These are phyloP conservation scores for Boletus coccyginus DNA, from an alignment of 768 basidiomycete species.

Conservation along the genomic window DNA sequence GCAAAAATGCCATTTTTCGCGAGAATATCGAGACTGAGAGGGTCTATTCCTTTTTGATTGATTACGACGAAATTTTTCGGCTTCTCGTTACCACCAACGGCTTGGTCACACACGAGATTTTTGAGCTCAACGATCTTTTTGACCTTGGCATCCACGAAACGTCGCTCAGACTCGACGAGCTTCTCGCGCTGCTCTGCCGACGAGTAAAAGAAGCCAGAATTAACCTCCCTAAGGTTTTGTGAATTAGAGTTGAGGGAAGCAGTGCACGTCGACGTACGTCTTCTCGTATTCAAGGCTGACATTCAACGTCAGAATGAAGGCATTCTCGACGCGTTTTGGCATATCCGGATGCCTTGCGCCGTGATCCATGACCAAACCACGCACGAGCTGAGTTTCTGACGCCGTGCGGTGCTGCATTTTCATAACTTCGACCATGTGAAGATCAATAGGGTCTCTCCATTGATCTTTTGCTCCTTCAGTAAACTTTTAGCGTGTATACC, in stretches of 20 bases:
- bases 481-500: slow-evolving; percentile 28
- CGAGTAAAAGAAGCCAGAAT: slow-evolving; percentile 99
- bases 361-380: slow-evolving; percentile 95
- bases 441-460: slow-evolving; percentile 88
- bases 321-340: slow-evolving; percentile 98
- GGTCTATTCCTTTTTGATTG: slow-evolving; percentile 99
- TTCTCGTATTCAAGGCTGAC: slow-evolving; percentile 99
- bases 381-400: slow-evolving; percentile 93
- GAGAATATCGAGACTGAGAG: slow-evolving; percentile 90
- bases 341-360: slow-evolving; percentile 98
- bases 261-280: slow-evolving; percentile 65
- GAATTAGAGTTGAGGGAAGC: slow-evolving; percentile 16
- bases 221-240: slow-evolving; percentile 76
- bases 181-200: slow-evolving; percentile 98
- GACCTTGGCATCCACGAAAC: slow-evolving; percentile 90
- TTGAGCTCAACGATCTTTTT: slow-evolving; percentile 97
- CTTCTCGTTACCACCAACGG: slow-evolving; percentile 78
- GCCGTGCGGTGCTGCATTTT: slow-evolving; percentile 99
- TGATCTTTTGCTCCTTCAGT: slow-evolving; percentile 57
- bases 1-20: slow-evolving; percentile 97
- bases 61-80: slow-evolving; percentile 88
- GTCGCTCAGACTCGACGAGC: slow-evolving; percentile 94
- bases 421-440: slow-evolving; percentile 99
- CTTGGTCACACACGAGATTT: slow-evolving; percentile 93
- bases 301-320: slow-evolving; percentile 91